These are phyloP conservation scores for Heritiera littoralis DNA, from an alignment of 345 rosid species.

Conservation along the genomic window DNA sequence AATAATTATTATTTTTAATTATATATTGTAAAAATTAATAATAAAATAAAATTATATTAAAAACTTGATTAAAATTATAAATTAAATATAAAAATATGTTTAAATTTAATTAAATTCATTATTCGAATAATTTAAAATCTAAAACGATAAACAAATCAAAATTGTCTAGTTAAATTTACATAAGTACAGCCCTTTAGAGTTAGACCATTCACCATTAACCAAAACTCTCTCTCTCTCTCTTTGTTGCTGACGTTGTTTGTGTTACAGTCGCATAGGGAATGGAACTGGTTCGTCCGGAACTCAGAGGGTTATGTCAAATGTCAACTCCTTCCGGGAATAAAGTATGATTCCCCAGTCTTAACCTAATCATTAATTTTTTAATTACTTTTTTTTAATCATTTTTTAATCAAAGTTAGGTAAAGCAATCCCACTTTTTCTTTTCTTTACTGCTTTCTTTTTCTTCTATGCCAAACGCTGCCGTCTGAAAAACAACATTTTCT, in stretches of 20 bases:
- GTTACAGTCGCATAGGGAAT: neutral
- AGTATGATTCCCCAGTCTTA: neutral
- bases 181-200: too few relatives aligned
- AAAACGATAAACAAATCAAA: too few relatives aligned
- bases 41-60: too few relatives aligned
- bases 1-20: too few relatives aligned
- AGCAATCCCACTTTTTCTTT: neutral
- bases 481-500: neutral
- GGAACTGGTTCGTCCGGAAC: neutral
- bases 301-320: neutral
- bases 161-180: too few relatives aligned
- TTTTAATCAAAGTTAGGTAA: slow-evolving; percentile 9
- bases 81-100: too few relatives aligned
- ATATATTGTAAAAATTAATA: too few relatives aligned
- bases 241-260: neutral
- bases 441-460: neutral
- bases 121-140: too few relatives aligned
- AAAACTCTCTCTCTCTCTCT: neutral
- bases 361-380: slow-evolving; percentile 4
- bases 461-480: neutral
- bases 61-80: too few relatives aligned
- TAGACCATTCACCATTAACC: too few relatives aligned
- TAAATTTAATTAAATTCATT: too few relatives aligned
- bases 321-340: slow-evolving; percentile 3
- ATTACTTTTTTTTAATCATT: neutral